Evolutionary conservation across 2,329 filamentous ascomycete genomes (phyloP), one percentile per base, ranked within the genome.

Genomic region (Fusarium protoensiforme): DNA sequence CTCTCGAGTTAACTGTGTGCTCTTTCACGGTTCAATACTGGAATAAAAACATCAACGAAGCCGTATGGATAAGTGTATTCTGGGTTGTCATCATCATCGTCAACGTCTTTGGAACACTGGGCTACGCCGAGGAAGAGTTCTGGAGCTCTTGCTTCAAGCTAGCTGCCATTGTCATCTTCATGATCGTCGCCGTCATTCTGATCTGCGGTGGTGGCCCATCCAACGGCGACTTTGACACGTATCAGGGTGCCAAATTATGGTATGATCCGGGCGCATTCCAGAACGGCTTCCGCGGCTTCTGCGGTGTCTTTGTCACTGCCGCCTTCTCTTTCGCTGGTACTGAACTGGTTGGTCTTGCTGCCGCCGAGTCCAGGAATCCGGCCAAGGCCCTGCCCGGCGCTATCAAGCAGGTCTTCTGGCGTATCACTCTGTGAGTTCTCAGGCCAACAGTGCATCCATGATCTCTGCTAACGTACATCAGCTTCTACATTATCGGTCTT

Each of bases 381-480:
- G 87, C 90, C 71, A 91, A 93, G 79, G 89, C 91, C 1, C 87
- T 97, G 0, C 94, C 94, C 1, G 92, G 90, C 24, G 94, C 94
- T 2, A 90, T 95, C 78, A 96, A 95, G 84, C 93, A 96, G 81
- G 92, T 87, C 35, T 87, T 87, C 75, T 87, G 85, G 85, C 84
- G 86, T 78, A 86, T 87, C 72, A 85, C 84, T n/a, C 79, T 87
- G 71, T 80, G 35, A 63, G 69, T 67, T n/a, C 6, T 0, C 1
- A 0, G 0, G 1, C 0, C 11, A 67, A 73, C 71, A 77, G 5
- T 27, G 3, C 16, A 13, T 6, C 7, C 7, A 2, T 33, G 9
- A 4, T 22, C 2, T 10, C 0, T n/a, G n/a, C 66, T 78, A 18
- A 78, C 57, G 2, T 0, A 0, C 0, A 1, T 0, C 1, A 78